Evolutionary conservation across 106 monocot species (phyloP), one percentile per base, ranked within the genome.

Genomic region (Dioscorea dumetorum): DNA sequence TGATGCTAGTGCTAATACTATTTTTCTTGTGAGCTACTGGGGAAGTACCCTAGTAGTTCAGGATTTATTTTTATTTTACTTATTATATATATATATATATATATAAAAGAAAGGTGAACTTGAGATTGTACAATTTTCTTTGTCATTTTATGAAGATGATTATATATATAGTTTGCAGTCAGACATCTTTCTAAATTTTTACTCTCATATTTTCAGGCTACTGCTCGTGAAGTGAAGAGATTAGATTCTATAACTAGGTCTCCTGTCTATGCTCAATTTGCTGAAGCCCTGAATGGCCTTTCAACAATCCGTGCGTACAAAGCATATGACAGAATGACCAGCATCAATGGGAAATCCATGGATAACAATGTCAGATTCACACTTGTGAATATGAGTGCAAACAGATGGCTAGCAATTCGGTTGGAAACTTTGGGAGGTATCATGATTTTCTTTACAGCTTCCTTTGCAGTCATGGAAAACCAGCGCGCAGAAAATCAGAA

Each of bases 251-350:
- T 99, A 73, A 99, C 90, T 17, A 84, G 99, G 58, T 99, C 99
- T 77, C 99, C 99, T 63, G 99, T 99, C 24, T 99, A 99, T 83
- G 99, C 99, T 5, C 99, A 99, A 76, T 99, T 99, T 85, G 75
- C 84, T n/a, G 99, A 99, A 74, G 99, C 93, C 59, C 67, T 99
- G 71, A 99, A 99, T 76, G 99, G 99, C 66, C 66, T 99, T 8
- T 87, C 99, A 48, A 87, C 93, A n/a, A 99, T 99, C 24, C 87
- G 99, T 63, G 99, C 99, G 52, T 99, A 90, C 70, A 90, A 93
- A 78, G 99, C 99, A 62, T 90, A 93, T 79, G 99, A 99, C 67
- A 89, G 99, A 71, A 99, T 99, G 93, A 80, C 99, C 49, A 61
- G 41, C 50, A 87, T 93, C 28, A 99, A 99, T 79, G 99, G 99